Evolutionary conservation across 805 yeast species (phyloP).

Genomic region (Blastobotrys americana): DNA sequence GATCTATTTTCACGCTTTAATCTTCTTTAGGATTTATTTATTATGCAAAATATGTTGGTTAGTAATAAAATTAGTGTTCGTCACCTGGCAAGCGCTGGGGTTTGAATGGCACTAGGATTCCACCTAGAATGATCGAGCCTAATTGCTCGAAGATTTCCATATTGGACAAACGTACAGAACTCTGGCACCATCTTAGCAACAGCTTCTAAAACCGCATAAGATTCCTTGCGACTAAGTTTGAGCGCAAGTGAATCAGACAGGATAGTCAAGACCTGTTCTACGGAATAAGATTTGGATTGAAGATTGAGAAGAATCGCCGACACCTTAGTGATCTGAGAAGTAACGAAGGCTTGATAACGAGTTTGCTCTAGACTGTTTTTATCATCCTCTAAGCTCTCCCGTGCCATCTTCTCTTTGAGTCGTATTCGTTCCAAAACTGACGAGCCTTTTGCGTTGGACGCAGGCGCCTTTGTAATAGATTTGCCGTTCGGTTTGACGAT

Average conservation of each 20-base stretch:
- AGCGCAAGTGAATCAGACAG: conserved; percentile 17
- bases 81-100: too few species aligned
- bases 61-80: too few species aligned
- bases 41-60: too few species aligned
- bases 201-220: conserved; percentile 18
- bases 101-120: too few species aligned
- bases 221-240: conserved; percentile 22
- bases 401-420: conserved; percentile 23
- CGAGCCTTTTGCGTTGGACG: conserved; percentile 9
- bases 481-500: background rate
- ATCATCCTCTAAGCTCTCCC: background rate
- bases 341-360: conserved; percentile 17
- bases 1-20: too few species aligned
- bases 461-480: conserved; percentile 4
- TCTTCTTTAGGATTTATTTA: too few species aligned
- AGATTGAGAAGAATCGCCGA: conserved; percentile 19
- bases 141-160: conserved; percentile 21
- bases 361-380: conserved; percentile 2
- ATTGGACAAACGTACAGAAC: conserved; percentile 22
- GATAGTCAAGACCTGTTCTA: conserved; percentile 19
- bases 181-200: conserved; percentile 19
- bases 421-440: conserved; percentile 27
- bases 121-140: conserved; percentile 11
- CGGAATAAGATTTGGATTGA: conserved; percentile 12
- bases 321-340: conserved; percentile 22